phyloP scores from a whole-genome alignment of 768 basidiomycete genomes.

The Mycena polygramma region DNA sequence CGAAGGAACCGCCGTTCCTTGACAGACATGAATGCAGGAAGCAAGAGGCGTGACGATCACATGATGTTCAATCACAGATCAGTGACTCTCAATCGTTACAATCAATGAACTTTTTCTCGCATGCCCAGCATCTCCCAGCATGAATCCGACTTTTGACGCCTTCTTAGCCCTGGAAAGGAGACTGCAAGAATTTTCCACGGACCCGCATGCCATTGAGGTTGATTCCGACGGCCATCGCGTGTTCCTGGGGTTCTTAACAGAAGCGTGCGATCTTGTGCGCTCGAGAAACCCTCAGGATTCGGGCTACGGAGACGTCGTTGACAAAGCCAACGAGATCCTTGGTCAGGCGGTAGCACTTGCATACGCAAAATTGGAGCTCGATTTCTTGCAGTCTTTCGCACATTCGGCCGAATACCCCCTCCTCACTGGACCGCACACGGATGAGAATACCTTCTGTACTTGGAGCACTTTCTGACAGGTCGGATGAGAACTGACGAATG shows the following conservation, averaged over 20 bases:
- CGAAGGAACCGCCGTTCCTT: too few species aligned
- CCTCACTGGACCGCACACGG: background rate
- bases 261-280: constrained; percentile 15
- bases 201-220: background rate
- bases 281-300: background rate
- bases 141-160: background rate
- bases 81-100: too few species aligned
- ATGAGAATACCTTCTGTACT: constrained; percentile 2
- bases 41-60: too few species aligned
- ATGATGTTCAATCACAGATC: too few species aligned
- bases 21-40: too few species aligned
- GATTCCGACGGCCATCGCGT: background rate
- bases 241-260: constrained; percentile 7
- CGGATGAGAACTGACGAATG: background rate
- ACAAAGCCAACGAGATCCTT: background rate
- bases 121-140: background rate
- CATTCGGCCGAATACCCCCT: constrained; percentile 15
- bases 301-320: background rate
- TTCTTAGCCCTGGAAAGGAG: background rate
- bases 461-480: background rate
- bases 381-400: constrained; percentile 19
- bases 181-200: background rate
- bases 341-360: background rate
- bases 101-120: background rate
- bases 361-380: constrained; percentile 5